A percentile compares a stretch with the other conserved stretches of the same genome.
phyloP scores from a whole-genome alignment of 192 early-diverging fungal species.

The Phlyctochytrium planicorne region DNA sequence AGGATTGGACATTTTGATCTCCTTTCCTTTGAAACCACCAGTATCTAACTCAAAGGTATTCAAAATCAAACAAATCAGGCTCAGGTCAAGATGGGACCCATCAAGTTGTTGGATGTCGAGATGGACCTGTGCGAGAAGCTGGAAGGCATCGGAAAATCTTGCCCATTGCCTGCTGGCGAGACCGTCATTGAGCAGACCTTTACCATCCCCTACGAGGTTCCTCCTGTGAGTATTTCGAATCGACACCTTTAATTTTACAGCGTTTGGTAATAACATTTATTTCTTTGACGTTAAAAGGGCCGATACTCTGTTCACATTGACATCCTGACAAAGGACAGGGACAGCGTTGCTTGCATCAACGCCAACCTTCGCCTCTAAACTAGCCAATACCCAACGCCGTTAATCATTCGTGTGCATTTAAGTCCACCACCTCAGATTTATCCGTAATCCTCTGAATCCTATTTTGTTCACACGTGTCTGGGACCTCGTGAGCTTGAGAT shows the following conservation, averaged over 20 bases:
- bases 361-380: neutral
- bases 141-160: neutral
- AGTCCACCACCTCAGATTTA: too few relatives aligned
- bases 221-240: slow-evolving; percentile 2
- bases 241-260: too few relatives aligned
- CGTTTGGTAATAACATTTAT: neutral
- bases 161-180: neutral
- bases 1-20: too few relatives aligned
- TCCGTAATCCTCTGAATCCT: too few relatives aligned
- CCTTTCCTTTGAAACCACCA: neutral
- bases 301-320: slow-evolving; percentile 1
- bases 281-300: neutral
- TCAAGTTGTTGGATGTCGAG: neutral
- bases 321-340: neutral
- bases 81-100: neutral
- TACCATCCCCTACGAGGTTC: neutral
- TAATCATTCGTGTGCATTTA: too few relatives aligned
- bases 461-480: too few relatives aligned
- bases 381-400: neutral
- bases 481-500: too few relatives aligned
- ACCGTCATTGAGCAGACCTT: neutral
- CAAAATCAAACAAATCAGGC: neutral
- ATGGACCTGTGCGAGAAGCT: neutral
- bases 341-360: slow-evolving; percentile 3
- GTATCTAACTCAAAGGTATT: neutral